These are phyloP conservation scores for Debaryomycetaceae sp. DNA, from an alignment of 1,139 yeast genomes.

Conservation along the genomic window DNA sequence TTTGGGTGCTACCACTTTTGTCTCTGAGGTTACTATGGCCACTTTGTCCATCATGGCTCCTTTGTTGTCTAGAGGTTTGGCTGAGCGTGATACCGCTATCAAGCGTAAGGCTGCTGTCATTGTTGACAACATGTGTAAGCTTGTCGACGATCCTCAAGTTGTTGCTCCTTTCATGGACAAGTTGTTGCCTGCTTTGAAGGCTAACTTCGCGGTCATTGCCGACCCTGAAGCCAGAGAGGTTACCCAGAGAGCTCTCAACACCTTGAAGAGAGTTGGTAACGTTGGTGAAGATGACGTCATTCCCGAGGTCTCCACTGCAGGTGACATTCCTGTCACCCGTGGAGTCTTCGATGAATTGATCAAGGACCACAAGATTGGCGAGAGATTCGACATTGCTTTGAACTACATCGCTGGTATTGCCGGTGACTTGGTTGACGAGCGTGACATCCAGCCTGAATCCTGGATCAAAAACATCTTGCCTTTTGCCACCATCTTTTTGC, in stretches of 20 bases:
- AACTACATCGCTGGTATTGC: slow-evolving; percentile 92
- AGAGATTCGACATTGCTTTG: slow-evolving; percentile 74
- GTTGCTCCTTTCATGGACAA: slow-evolving; percentile 98
- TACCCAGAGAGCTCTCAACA: slow-evolving; percentile 93
- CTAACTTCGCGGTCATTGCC: slow-evolving; percentile 93
- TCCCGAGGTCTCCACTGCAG: slow-evolving; percentile 98
- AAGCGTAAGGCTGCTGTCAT: slow-evolving; percentile 99
- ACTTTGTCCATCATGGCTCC: slow-evolving; percentile 99
- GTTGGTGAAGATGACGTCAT: slow-evolving; percentile 82
- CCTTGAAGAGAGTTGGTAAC: slow-evolving; percentile 98
- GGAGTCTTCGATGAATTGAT: slow-evolving; percentile 74
- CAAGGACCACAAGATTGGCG: slow-evolving; percentile 62
- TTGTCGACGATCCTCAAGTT: slow-evolving; percentile 99
- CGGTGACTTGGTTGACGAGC: slow-evolving; percentile 98
- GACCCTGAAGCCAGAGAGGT: slow-evolving; percentile 99
- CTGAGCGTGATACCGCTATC: slow-evolving; percentile 98
- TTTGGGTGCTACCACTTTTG: slow-evolving; percentile 99
- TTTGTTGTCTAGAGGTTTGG: slow-evolving; percentile 97
- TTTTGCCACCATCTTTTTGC: slow-evolving; percentile 92
- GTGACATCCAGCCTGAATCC: slow-evolving; percentile 86
- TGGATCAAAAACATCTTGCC: slow-evolving; percentile 90
- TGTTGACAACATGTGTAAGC: slow-evolving; percentile 99
- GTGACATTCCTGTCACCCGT: slow-evolving; percentile 87
- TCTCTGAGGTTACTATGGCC: slow-evolving; percentile 99
- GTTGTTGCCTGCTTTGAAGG: slow-evolving; percentile 92